phyloP scores from a whole-genome alignment of 805 yeast genomes.

The Kluyveromyces dobzhanskii region DNA sequence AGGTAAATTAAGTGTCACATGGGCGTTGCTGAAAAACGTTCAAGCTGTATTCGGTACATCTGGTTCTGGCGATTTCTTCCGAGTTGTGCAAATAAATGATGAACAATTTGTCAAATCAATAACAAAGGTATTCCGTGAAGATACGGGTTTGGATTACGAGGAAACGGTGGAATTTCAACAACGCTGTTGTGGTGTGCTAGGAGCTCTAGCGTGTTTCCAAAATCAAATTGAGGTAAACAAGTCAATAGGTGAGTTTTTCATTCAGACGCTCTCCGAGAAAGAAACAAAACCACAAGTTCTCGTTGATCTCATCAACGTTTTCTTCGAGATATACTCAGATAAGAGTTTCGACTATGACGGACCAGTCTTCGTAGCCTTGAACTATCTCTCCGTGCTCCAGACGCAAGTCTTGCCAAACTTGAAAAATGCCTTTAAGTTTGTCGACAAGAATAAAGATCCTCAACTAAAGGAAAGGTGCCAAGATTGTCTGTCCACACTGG shows the following conservation, averaged over 20 bases:
- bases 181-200: conserved; percentile 41
- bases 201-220: conserved; percentile 39
- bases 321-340: conserved; percentile 80
- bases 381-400: conserved; percentile 37
- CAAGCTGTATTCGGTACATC: conserved; percentile 12
- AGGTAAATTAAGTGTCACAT: conserved; percentile 34
- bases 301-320: conserved; percentile 52
- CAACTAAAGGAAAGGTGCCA: conserved; percentile 55
- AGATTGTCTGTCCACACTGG: conserved; percentile 58
- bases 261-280: conserved; percentile 21
- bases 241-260: conserved; percentile 38
- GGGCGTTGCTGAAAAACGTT: conserved; percentile 35
- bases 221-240: conserved; percentile 38
- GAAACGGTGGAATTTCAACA: conserved; percentile 32
- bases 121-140: conserved; percentile 15
- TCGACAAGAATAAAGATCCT: conserved; percentile 55
- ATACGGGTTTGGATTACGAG: conserved; percentile 15
- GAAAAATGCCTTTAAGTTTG: conserved; percentile 45
- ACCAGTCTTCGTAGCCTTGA: conserved; percentile 52
- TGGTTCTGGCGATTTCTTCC: conserved; percentile 6
- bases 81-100: conserved; percentile 16
- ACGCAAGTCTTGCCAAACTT: conserved; percentile 37
- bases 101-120: conserved; percentile 21
- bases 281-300: conserved; percentile 34
- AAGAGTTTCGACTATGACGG: conserved; percentile 55